Evolutionary conservation across 2,329 filamentous ascomycete species (phyloP), one percentile per base, ranked within the genome.

Genomic region (Cladophialophora psammophila): DNA sequence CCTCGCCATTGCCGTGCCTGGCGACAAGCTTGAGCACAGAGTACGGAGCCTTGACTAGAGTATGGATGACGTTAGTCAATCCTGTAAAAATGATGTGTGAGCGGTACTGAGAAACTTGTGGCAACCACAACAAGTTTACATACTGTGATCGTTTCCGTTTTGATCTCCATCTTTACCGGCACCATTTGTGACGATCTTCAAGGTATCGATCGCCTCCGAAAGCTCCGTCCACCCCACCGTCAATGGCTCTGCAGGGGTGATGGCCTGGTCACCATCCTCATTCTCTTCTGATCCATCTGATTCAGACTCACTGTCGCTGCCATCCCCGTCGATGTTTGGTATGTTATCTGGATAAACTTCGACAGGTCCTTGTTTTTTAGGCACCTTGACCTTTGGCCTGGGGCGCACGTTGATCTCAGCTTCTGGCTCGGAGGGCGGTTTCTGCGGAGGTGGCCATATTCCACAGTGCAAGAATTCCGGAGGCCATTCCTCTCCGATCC

Each of bases 1-100:
- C 18, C 18, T 34, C 18, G 45, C 57, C 32, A 36, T 50, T 60
- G 31, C 36, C 56, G 45, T 64, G 65, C 45, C 60, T 63, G 55
- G 65, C 64, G 31, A 67, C 34, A 5, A 67, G 65, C 54, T 63
- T 60, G 34, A 67, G 45, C n/a, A 67, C 60, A n/a, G 65, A 67
- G 57, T 67, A 67, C 26, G 65, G 65, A 12, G 56, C 48, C 20
- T 57, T 63, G 34, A 53, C 60, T 67, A 55, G n/a, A 40, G 26
- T 18, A 10, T 18, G 38, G 15, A 36, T 55, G 8, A 65, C 34
- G 34, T 32, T 52, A 9, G 32, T 32, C 35, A 9, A 26, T 55
- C 5, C n/a, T 31, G 18, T 6, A 38, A 26, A 35, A 13, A 34
- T 6, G 8, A 13, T 35, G 18, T 20, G 31, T 61, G 5, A 52